phyloP scores from a whole-genome alignment of 2,329 filamentous ascomycete genomes.

The Apiospora saccharicola region DNA sequence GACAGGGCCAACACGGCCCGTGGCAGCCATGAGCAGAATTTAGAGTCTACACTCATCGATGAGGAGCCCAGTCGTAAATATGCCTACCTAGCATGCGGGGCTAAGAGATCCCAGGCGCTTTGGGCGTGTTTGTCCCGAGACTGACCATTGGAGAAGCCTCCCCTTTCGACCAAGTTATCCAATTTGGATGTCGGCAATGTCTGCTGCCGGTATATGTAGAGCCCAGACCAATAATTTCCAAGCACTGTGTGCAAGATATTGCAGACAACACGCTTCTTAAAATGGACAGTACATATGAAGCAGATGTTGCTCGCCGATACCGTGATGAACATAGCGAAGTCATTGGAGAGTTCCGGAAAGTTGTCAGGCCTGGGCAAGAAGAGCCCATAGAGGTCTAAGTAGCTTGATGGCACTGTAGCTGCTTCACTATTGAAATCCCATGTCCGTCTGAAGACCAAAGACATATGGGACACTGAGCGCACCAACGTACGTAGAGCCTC shows the following conservation, averaged over 20 bases:
- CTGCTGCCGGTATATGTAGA: background rate
- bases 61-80: background rate
- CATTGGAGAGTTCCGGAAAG: too few species aligned
- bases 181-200: background rate
- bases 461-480: too few species aligned
- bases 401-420: too few species aligned
- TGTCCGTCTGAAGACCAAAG: too few species aligned
- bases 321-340: background rate
- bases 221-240: too few species aligned
- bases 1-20: background rate
- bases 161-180: background rate
- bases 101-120: background rate
- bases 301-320: too few species aligned
- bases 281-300: background rate
- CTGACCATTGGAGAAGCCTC: too few species aligned
- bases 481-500: too few species aligned
- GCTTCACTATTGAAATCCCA: too few species aligned
- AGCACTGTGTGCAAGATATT: background rate
- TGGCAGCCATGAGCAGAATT: background rate
- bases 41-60: background rate
- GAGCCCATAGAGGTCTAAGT: too few species aligned
- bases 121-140: background rate
- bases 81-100: background rate
- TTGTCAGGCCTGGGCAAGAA: too few species aligned
- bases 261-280: background rate